These are phyloP conservation scores for Sphaerulina populicola DNA, from an alignment of 2,329 filamentous ascomycete genomes.

Conservation along the genomic window DNA sequence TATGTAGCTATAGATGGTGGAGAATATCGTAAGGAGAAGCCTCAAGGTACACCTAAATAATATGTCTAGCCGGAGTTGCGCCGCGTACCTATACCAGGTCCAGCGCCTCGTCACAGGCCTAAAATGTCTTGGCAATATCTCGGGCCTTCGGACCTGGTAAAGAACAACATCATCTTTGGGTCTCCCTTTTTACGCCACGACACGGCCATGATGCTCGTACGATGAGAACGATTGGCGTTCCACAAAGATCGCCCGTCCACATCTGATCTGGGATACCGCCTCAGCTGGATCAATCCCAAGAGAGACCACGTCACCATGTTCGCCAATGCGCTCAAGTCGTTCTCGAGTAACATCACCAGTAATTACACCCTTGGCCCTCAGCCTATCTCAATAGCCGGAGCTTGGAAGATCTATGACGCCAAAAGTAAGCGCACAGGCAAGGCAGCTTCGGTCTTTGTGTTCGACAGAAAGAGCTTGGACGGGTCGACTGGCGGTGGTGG, in stretches of 20 bases:
- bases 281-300: background rate
- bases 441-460: constrained; percentile 83
- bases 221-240: background rate
- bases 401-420: constrained; percentile 96
- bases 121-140: background rate
- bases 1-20: too few species aligned
- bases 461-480: constrained; percentile 81
- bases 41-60: too few species aligned
- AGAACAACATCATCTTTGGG: background rate
- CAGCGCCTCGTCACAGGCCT: too few species aligned
- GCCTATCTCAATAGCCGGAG: constrained; percentile 71
- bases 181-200: background rate
- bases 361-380: constrained; percentile 78
- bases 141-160: background rate
- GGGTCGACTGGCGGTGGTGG: constrained; percentile 48
- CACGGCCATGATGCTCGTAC: background rate
- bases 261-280: background rate
- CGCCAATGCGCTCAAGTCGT: constrained; percentile 85
- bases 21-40: too few species aligned
- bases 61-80: too few species aligned
- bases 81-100: too few species aligned
- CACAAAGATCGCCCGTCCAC: background rate
- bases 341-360: constrained; percentile 83
- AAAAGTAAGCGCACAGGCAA: constrained; percentile 95
- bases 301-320: constrained; percentile 57